Conservation (phyloP, 768 basidiomycete genomes). For the Plicaturopsis crispa region DNA sequence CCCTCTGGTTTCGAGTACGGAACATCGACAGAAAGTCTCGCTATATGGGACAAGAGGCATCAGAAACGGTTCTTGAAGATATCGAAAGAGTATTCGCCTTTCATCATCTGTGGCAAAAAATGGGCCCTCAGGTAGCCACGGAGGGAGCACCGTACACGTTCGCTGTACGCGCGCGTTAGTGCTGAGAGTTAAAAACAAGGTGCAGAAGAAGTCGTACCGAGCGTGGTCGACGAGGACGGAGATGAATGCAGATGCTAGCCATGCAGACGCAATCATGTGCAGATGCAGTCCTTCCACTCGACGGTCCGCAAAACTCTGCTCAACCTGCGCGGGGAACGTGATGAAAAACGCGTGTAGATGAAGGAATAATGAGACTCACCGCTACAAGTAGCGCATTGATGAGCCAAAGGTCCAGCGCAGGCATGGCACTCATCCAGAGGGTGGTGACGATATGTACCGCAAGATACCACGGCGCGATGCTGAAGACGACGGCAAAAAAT, state of each 20-base stretch:
- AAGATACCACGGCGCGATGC: constrained; percentile 14
- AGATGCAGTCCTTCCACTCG: too few relatives aligned
- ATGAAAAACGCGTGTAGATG: not conserved
- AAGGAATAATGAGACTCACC: constrained; percentile 18
- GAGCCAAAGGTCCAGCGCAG: constrained; percentile 27
- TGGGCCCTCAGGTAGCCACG: constrained; percentile 25
- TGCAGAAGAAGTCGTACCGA: too few relatives aligned
- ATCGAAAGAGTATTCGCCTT: constrained; percentile 19
- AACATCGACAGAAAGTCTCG: too few relatives aligned
- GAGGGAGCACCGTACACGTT: constrained; percentile 12
- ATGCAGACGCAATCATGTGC: constrained; percentile 16
- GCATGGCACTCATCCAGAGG: constrained; percentile 22
- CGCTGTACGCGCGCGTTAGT: constrained; percentile 9
- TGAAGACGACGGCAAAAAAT: constrained; percentile 16
- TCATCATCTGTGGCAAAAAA: constrained; percentile 30
- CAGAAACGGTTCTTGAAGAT: too few relatives aligned
- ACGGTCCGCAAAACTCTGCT: too few relatives aligned
- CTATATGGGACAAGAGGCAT: too few relatives aligned
- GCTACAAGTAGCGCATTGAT: constrained; percentile 22
- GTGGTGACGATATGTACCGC: constrained; percentile 18
- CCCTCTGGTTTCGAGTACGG: too few relatives aligned
- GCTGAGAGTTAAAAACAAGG: constrained; percentile 10
- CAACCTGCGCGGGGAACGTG: not conserved
- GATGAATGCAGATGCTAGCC: constrained; percentile 19
- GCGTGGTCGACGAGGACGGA: constrained; percentile 14